Percentiles rank a stretch among this genome's conserved stretches.
These are phyloP conservation scores for Boletus reticulatus DNA, from an alignment of 768 basidiomycete species.

Conservation along the genomic window DNA sequence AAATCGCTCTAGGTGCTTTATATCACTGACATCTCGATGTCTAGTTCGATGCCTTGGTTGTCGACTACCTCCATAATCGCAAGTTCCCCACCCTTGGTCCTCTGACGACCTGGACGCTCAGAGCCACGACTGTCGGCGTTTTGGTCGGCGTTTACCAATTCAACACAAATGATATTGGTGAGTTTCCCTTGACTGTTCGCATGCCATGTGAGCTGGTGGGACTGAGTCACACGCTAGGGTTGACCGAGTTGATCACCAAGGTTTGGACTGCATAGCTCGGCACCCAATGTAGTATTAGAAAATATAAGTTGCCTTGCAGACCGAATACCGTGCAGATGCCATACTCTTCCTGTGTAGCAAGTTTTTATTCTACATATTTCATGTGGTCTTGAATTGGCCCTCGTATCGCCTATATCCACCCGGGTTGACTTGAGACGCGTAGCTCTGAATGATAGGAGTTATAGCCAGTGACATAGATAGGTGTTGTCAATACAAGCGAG, in stretches of 20 bases:
- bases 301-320: background rate
- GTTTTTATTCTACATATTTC: too few relatives aligned
- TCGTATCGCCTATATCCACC: too few relatives aligned
- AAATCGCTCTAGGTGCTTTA: background rate
- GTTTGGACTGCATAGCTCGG: constrained; percentile 71
- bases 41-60: constrained; percentile 73
- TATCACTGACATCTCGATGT: background rate
- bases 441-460: too few relatives aligned
- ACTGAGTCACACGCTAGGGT: constrained; percentile 45
- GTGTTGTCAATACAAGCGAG: too few relatives aligned
- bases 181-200: constrained; percentile 29
- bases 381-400: too few relatives aligned
- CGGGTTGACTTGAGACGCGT: too few relatives aligned
- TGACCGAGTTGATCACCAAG: constrained; percentile 81
- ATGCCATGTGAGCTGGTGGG: background rate
- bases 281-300: background rate
- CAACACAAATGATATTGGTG: constrained; percentile 98
- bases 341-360: too few relatives aligned
- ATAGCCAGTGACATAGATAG: too few relatives aligned
- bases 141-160: constrained; percentile 95
- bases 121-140: constrained; percentile 74
- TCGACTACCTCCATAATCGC: constrained; percentile 91
- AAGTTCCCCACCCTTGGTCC: constrained; percentile 88
- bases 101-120: constrained; percentile 69
- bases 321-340: background rate